Base-by-base conservation (phyloP, 495 filamentous ascomycete species). In the Ramalina peruviana region DNA sequence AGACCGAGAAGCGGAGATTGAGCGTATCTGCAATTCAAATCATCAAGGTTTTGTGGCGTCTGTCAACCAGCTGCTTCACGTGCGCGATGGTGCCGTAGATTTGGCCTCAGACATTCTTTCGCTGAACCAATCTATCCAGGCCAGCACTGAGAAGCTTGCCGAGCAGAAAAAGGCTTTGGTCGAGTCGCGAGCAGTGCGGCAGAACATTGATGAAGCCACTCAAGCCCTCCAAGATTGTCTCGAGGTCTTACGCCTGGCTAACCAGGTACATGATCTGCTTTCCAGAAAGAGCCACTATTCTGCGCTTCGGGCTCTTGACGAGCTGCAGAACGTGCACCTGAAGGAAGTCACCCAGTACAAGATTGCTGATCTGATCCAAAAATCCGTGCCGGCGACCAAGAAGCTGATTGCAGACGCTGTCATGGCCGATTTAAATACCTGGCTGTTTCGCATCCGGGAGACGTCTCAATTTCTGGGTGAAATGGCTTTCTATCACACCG, bases 351-450 rank as follows among this genome's bases (percentile, higher is more conserved):
- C 85, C 4, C 85, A 95, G 53, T 93, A 94, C 63, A 90, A 94
- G 62, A 85, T 99, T 49, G 93, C 93, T 21, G 86, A 94, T 48
- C 78, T 94, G 72, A 96, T 99, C 52, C 88, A 94, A 63, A 85
- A 85, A 58, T 95, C 88, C 0, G 87, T 97, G 4, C 92, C 92
- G 5, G 80, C 88, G 7, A 95, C 88, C 2, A 88, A 95, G 60
- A 86, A 82, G 55, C 79, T 89, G 25, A 94, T 99, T 49, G 88
- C 89, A 3, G 90, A 97, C 57, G 86, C 87, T 2, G 92, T 99
- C 50, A 96, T 96, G 93, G 82, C 79, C 1, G 92, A 99, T 65
- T 66, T 99, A 36, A 97, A 96, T 62, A 95, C 86, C 2, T 99
- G 92, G 92, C 71, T 99, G n/a, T 97, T 81, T 61, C 81, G 86